Conservation (phyloP, 2,329 filamentous ascomycete species). For the Phialocephala subalpina region DNA sequence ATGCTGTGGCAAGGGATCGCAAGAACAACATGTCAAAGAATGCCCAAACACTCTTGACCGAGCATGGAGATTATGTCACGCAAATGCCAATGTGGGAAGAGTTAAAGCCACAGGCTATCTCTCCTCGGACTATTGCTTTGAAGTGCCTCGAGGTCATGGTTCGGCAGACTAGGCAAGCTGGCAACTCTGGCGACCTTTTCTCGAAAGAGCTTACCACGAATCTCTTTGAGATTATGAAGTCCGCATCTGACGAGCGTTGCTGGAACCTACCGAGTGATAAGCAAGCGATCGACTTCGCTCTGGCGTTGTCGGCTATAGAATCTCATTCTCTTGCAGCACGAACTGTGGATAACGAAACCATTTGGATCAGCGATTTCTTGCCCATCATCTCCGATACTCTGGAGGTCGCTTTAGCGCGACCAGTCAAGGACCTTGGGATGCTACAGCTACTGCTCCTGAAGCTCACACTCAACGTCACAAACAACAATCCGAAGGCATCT, state of each 20-base stretch:
- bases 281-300: slow-evolving; percentile 47
- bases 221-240: slow-evolving; percentile 54
- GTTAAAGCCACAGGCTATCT: slow-evolving; percentile 57
- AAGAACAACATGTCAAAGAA: slow-evolving; percentile 74
- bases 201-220: slow-evolving; percentile 55
- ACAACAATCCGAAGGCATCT: slow-evolving; percentile 77
- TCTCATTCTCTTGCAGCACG: slow-evolving; percentile 58
- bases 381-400: slow-evolving; percentile 59
- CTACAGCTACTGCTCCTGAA: slow-evolving; percentile 56
- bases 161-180: slow-evolving; percentile 56
- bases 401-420: slow-evolving; percentile 46
- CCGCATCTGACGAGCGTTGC: slow-evolving; percentile 33
- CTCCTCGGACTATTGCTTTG: slow-evolving; percentile 69
- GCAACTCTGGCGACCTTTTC: slow-evolving; percentile 58
- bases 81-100: slow-evolving; percentile 68
- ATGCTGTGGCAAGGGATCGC: slow-evolving; percentile 67
- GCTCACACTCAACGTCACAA: slow-evolving; percentile 85
- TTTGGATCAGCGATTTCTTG: slow-evolving; percentile 59
- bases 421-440: slow-evolving; percentile 47
- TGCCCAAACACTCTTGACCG: slow-evolving; percentile 62
- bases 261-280: slow-evolving; percentile 37
- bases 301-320: slow-evolving; percentile 61
- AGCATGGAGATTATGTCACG: slow-evolving; percentile 61
- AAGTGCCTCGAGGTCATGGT: slow-evolving; percentile 68
- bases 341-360: slow-evolving; percentile 50